Percentiles rank a stretch among this genome's conserved stretches.
Evolutionary conservation across 768 basidiomycete genomes (phyloP).

Genomic region (Hortiboletus flavorubellus): DNA sequence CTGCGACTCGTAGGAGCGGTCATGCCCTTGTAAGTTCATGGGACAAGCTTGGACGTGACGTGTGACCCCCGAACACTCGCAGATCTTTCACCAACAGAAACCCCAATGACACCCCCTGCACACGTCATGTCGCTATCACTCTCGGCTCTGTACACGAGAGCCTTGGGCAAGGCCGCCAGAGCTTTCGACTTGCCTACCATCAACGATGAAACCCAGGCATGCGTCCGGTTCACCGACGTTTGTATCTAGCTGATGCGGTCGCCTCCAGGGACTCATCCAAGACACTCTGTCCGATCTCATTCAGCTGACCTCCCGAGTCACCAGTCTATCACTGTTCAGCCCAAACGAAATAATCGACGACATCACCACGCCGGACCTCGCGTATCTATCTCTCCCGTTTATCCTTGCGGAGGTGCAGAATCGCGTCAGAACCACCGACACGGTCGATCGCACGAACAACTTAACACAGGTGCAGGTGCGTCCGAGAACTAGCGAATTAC

Average conservation of each 20-base stretch:
- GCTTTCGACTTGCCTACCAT: constrained; percentile 40
- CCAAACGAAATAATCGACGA: constrained; percentile 82
- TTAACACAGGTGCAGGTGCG: constrained; percentile 60
- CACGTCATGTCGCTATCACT: constrained; percentile 31
- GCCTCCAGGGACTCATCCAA: constrained; percentile 55
- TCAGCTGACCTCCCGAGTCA: constrained; percentile 49
- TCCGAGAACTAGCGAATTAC: constrained; percentile 8
- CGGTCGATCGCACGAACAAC: constrained; percentile 52
- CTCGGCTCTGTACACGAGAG: constrained; percentile 38
- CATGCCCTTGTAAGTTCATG: constrained; percentile 7
- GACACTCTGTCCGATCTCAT: constrained; percentile 55
- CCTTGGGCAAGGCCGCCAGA: constrained; percentile 37
- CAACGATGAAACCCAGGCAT: constrained; percentile 46
- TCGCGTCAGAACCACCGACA: constrained; percentile 53
- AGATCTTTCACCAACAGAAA: neutral
- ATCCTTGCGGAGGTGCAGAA: constrained; percentile 62
- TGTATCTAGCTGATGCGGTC: constrained; percentile 7
- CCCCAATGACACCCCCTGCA: constrained; percentile 5
- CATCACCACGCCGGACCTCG: constrained; percentile 70
- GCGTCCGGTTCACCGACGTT: neutral
- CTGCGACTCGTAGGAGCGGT: neutral
- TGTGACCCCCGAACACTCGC: constrained; percentile 10
- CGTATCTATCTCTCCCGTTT: constrained; percentile 74
- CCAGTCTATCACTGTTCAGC: constrained; percentile 71
- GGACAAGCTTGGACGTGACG: neutral